Percentiles rank a stretch among this genome's conserved stretches.
These are phyloP conservation scores for Pythium folliculosum DNA, from an alignment of 352 stramenopile species.

Conservation along the genomic window DNA sequence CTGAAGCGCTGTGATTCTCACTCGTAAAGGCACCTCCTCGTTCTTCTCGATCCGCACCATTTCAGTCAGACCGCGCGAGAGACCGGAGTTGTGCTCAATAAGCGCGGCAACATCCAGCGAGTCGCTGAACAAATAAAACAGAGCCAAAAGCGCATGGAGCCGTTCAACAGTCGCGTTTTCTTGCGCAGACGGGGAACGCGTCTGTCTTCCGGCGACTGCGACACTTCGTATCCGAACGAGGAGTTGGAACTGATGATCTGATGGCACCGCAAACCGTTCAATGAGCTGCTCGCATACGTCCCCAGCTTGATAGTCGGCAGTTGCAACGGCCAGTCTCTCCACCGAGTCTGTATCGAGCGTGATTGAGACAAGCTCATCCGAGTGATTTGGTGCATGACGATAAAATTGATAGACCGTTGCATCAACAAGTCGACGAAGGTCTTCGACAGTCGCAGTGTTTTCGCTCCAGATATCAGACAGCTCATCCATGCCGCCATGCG, in stretches of 20 bases:
- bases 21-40: slow-evolving; percentile 55
- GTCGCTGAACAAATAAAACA: slow-evolving; percentile 82
- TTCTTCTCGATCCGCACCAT: slow-evolving; percentile 73
- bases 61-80: slow-evolving; percentile 73
- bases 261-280: slow-evolving; percentile 48
- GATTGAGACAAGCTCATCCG: slow-evolving; percentile 19
- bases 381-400: slow-evolving; percentile 7
- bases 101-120: slow-evolving; percentile 76
- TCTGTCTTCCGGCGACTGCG: slow-evolving; percentile 35
- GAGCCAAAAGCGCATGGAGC: slow-evolving; percentile 61
- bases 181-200: slow-evolving; percentile 12
- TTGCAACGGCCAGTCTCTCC: not conserved
- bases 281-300: slow-evolving; percentile 60
- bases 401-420: slow-evolving; percentile 73
- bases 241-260: slow-evolving; percentile 72
- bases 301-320: not conserved
- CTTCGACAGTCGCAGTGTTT: not conserved
- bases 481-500: slow-evolving; percentile 58
- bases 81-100: slow-evolving; percentile 74
- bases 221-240: slow-evolving; percentile 62
- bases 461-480: slow-evolving; percentile 54
- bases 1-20: slow-evolving; percentile 64
- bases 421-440: slow-evolving; percentile 12
- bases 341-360: slow-evolving; percentile 8
- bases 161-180: slow-evolving; percentile 71